Conservation (phyloP, 139 green algal species). For the Microglena sp. region DNA sequence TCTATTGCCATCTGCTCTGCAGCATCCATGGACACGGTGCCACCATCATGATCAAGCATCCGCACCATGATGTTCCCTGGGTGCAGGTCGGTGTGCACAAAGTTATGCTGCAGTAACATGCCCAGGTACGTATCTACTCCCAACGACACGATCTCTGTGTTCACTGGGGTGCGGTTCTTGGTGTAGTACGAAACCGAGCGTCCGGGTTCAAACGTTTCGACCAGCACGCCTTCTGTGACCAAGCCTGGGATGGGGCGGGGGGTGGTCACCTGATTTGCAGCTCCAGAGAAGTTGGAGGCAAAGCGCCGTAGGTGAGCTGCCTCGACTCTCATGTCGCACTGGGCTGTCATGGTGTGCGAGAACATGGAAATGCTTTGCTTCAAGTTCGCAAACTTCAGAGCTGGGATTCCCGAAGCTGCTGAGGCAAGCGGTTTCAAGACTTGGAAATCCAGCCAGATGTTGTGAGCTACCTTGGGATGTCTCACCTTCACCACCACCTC, state of each 20-base stretch:
- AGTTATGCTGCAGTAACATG: conserved; percentile 86
- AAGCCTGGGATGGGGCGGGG: conserved; percentile 43
- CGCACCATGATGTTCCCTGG: conserved; percentile 88
- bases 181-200: conserved; percentile 56
- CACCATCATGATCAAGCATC: conserved; percentile 13
- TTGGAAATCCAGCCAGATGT: conserved; percentile 83
- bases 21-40: neutral
- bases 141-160: conserved; percentile 64
- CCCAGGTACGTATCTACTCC: conserved; percentile 82
- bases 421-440: conserved; percentile 57
- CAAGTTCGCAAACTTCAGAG: conserved; percentile 36
- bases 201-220: conserved; percentile 87
- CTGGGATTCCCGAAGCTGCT: neutral
- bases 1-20: neutral
- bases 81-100: conserved; percentile 89
- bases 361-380: conserved; percentile 83
- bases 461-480: conserved; percentile 71
- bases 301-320: conserved; percentile 70
- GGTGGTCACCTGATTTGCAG: conserved; percentile 34
- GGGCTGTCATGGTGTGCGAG: conserved; percentile 78
- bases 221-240: conserved; percentile 64
- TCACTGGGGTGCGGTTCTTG: conserved; percentile 30
- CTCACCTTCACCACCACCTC: conserved; percentile 76
- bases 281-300: conserved; percentile 55
- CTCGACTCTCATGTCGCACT: conserved; percentile 78